Conservation (phyloP, 495 filamentous ascomycete species). For the Trichoderma virens region DNA sequence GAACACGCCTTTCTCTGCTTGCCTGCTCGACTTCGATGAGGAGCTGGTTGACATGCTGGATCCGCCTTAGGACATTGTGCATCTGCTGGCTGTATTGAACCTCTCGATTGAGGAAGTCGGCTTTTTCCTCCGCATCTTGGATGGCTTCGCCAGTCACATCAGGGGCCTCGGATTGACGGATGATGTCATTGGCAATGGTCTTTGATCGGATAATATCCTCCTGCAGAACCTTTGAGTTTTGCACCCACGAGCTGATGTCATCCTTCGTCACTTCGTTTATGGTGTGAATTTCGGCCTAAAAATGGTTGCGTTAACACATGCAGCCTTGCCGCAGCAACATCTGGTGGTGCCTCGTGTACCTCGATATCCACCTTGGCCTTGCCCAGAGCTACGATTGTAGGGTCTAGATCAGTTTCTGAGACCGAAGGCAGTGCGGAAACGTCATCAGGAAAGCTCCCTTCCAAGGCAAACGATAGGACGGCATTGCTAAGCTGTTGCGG, state of each 20-base stretch:
- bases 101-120: conserved; percentile 64
- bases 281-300: conserved; percentile 58
- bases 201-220: conserved; percentile 69
- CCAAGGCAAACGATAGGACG: conserved; percentile 62
- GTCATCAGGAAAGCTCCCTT: conserved; percentile 66
- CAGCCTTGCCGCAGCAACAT: background rate
- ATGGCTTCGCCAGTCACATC: conserved; percentile 49
- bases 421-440: conserved; percentile 57
- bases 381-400: conserved; percentile 56
- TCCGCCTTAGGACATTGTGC: conserved; percentile 49
- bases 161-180: conserved; percentile 59
- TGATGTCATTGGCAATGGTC: conserved; percentile 64
- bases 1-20: conserved; percentile 36
- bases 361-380: conserved; percentile 61
- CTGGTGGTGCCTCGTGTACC: conserved; percentile 34
- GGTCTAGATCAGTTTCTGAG: conserved; percentile 44
- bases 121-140: conserved; percentile 61
- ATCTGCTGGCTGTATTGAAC: conserved; percentile 68
- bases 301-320: background rate
- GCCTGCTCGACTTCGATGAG: conserved; percentile 47
- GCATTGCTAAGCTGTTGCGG: conserved; percentile 47
- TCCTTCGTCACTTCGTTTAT: conserved; percentile 66
- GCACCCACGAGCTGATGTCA: conserved; percentile 77
- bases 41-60: conserved; percentile 44
- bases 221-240: conserved; percentile 74